These are phyloP conservation scores for Chaetomium olivaceum DNA, from an alignment of 2,329 filamentous ascomycete genomes.

Conservation along the genomic window DNA sequence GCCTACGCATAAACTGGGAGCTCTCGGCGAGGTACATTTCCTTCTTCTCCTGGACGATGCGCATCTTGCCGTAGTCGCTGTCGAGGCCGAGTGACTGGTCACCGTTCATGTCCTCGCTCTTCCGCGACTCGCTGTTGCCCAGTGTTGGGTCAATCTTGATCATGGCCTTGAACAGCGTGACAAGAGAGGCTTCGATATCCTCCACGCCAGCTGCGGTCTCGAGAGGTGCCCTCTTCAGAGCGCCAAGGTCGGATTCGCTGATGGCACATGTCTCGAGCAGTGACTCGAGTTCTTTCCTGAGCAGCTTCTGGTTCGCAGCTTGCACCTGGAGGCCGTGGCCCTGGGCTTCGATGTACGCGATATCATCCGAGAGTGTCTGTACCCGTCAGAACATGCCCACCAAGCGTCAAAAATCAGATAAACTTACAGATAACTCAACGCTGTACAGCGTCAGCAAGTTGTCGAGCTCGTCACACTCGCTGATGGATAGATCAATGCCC, in stretches of 20 bases:
- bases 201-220: constrained; percentile 70
- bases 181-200: constrained; percentile 74
- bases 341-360: constrained; percentile 95
- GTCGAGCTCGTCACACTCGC: constrained; percentile 94
- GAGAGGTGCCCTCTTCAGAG: constrained; percentile 71
- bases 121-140: constrained; percentile 52
- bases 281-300: constrained; percentile 85
- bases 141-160: constrained; percentile 86
- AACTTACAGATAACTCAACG: constrained; percentile 82
- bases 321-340: constrained; percentile 96
- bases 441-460: constrained; percentile 91
- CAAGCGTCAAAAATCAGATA: background rate
- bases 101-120: constrained; percentile 51
- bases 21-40: constrained; percentile 82
- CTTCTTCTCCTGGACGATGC: constrained; percentile 91
- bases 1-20: constrained; percentile 71
- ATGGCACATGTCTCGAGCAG: constrained; percentile 92
- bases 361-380: constrained; percentile 90
- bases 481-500: constrained; percentile 85
- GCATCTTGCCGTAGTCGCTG: constrained; percentile 83
- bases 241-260: constrained; percentile 70
- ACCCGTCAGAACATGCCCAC: constrained; percentile 30
- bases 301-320: constrained; percentile 91
- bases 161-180: constrained; percentile 88
- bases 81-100: constrained; percentile 57